Evolutionary conservation across 1,284 basidiomycete species (phyloP).

Genomic region (Leccinum subspadiceum): DNA sequence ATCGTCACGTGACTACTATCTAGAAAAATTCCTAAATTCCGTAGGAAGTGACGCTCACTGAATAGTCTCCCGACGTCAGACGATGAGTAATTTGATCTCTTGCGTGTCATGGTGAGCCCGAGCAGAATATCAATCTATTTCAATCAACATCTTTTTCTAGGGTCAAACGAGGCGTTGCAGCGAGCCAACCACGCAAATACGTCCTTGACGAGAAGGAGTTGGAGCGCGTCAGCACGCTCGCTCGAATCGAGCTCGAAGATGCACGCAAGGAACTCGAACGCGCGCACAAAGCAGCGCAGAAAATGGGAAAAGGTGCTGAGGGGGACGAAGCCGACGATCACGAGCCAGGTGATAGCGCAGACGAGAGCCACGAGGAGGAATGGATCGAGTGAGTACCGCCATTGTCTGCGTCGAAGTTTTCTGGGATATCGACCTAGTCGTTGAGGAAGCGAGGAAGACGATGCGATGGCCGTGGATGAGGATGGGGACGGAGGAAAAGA

Average conservation of each 20-base stretch:
- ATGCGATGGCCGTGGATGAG: constrained; percentile 68
- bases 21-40: constrained; percentile 11
- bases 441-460: constrained; percentile 45
- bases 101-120: constrained; percentile 44
- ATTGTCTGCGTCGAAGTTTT: constrained; percentile 10
- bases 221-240: constrained; percentile 85
- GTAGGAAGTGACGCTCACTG: not conserved
- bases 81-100: constrained; percentile 74
- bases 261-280: constrained; percentile 83
- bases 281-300: constrained; percentile 73
- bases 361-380: constrained; percentile 51
- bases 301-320: constrained; percentile 63
- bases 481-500: constrained; percentile 53
- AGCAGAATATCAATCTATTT: not conserved
- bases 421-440: constrained; percentile 35
- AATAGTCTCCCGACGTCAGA: not conserved
- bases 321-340: constrained; percentile 62
- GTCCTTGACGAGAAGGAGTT: constrained; percentile 90
- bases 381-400: constrained; percentile 80
- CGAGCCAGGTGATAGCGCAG: constrained; percentile 36
- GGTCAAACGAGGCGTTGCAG: constrained; percentile 83
- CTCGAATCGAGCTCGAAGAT: constrained; percentile 86
- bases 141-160: constrained; percentile 39
- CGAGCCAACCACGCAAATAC: constrained; percentile 83
- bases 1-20: constrained; percentile 21